Percentiles rank a stretch among this genome's conserved stretches.
Evolutionary conservation across 2,329 filamentous ascomycete genomes (phyloP).

Genomic region (Penicillium frequentans): DNA sequence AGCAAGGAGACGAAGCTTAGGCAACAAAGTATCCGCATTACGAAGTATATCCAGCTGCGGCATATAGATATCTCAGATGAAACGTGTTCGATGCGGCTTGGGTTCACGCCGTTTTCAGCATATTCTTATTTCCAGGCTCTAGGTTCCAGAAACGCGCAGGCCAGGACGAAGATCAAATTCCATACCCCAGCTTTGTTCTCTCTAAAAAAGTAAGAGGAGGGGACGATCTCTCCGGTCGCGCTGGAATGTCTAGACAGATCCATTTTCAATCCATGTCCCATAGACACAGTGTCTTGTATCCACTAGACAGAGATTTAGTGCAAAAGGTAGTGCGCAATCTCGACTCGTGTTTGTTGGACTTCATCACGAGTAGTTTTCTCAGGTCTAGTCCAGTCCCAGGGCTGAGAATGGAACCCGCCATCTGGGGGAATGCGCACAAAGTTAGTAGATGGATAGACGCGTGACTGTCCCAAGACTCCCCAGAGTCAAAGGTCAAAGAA

Average conservation of each 20-base stretch:
- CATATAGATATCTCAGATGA: not conserved
- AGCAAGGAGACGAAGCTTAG: constrained; percentile 3
- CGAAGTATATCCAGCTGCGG: not conserved
- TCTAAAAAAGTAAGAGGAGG: constrained; percentile 1
- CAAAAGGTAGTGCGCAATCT: constrained; percentile 4
- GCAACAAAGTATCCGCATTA: not conserved
- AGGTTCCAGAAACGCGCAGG: not conserved
- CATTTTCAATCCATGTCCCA: not conserved
- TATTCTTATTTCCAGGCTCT: not conserved
- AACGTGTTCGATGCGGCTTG: not conserved
- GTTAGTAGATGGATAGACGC: not conserved
- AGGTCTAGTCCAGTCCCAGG: not conserved
- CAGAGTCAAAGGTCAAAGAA: no score
- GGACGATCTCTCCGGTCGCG: constrained; percentile 7
- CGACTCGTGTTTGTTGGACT: not conserved
- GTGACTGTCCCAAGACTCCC: no score
- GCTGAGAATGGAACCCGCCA: constrained; percentile 13
- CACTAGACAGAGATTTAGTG: not conserved
- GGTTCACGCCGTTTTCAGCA: constrained; percentile 1
- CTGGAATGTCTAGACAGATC: constrained; percentile 13
- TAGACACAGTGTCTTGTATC: not conserved
- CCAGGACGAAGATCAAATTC: constrained; percentile 10
- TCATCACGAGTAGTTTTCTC: constrained; percentile 3
- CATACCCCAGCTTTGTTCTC: constrained; percentile 4
- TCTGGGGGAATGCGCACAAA: constrained; percentile 17